A percentile compares a stretch with the other conserved stretches of the same genome.
These are phyloP conservation scores for Fusarium secorum DNA, from an alignment of 2,329 filamentous ascomycete genomes.

Conservation along the genomic window DNA sequence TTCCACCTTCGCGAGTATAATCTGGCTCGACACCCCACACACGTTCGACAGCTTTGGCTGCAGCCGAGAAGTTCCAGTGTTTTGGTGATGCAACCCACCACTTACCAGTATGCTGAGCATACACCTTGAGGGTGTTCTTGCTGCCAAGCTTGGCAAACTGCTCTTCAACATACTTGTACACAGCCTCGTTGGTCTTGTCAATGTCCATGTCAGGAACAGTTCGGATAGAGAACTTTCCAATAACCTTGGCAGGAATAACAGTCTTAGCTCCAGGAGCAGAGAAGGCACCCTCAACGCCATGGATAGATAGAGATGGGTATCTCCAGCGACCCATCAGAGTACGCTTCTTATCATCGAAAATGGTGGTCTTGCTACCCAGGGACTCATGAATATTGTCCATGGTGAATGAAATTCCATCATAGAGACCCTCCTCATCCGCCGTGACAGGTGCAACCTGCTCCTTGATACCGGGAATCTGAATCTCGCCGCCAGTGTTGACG, in stretches of 20 bases:
- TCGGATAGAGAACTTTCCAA: slow-evolving; percentile 97
- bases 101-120: slow-evolving; percentile 88
- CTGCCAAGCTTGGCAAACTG: slow-evolving; percentile 86
- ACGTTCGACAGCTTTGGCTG: slow-evolving; percentile 92
- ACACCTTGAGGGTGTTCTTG: slow-evolving; percentile 89
- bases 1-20: slow-evolving; percentile 94
- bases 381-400: slow-evolving; percentile 96
- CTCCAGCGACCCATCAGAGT: slow-evolving; percentile 98
- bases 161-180: slow-evolving; percentile 83
- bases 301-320: slow-evolving; percentile 90
- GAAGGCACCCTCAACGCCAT: slow-evolving; percentile 95
- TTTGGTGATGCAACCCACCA: slow-evolving; percentile 99
- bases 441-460: slow-evolving; percentile 92
- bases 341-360: slow-evolving; percentile 86
- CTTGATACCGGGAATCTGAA: slow-evolving; percentile 90
- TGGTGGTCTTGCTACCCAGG: slow-evolving; percentile 85
- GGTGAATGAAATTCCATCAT: slow-evolving; percentile 88
- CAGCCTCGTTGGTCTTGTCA: slow-evolving; percentile 83
- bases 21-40: slow-evolving; percentile 95
- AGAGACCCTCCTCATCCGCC: slow-evolving; percentile 85
- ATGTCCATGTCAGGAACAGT: slow-evolving; percentile 98
- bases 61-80: slow-evolving; percentile 98
- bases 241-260: slow-evolving; percentile 97
- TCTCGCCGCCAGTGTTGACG: slow-evolving; percentile 90
- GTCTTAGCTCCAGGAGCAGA: slow-evolving; percentile 95